Evolutionary conservation across 805 yeast genomes (phyloP).

Genomic region (Metschnikowia orientalis): DNA sequence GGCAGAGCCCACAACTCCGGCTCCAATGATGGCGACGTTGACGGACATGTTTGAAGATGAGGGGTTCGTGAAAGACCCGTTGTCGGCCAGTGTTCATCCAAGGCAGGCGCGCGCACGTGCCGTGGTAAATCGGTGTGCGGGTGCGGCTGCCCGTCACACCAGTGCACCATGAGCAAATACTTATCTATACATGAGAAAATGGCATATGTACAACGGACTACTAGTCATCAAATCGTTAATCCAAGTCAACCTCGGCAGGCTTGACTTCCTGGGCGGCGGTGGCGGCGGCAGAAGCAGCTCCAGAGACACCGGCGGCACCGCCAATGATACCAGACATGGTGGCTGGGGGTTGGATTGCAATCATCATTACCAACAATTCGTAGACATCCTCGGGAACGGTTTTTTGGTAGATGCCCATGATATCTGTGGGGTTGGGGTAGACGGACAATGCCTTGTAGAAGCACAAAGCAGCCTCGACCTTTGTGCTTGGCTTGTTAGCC

Average conservation of each 20-base stretch:
- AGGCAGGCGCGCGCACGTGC: not conserved
- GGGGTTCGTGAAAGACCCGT: not conserved
- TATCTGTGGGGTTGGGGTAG: slow-evolving; percentile 92
- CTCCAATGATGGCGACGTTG: slow-evolving; percentile 50
- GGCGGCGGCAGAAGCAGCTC: slow-evolving; percentile 24
- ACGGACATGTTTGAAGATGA: slow-evolving; percentile 28
- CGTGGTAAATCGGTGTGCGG: no score
- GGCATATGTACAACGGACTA: slow-evolving; percentile 3
- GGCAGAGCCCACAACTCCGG: slow-evolving; percentile 95
- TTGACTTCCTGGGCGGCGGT: slow-evolving; percentile 22
- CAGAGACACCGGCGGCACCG: slow-evolving; percentile 17
- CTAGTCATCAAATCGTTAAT: slow-evolving; percentile 11
- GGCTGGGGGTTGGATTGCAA: slow-evolving; percentile 85
- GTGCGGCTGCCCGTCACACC: no score
- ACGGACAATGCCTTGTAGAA: slow-evolving; percentile 92
- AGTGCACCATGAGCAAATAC: not conserved
- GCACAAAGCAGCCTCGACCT: slow-evolving; percentile 78
- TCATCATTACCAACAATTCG: slow-evolving; percentile 81
- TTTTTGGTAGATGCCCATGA: slow-evolving; percentile 85
- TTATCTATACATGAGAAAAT: slow-evolving; percentile 2
- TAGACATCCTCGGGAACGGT: slow-evolving; percentile 77
- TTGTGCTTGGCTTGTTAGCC: slow-evolving; percentile 59
- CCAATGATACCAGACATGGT: slow-evolving; percentile 66
- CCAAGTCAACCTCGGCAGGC: slow-evolving; percentile 19
- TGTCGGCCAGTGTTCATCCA: not conserved